Base-by-base conservation (phyloP, 441 rosid genomes). In the Jatropha podagrica region DNA sequence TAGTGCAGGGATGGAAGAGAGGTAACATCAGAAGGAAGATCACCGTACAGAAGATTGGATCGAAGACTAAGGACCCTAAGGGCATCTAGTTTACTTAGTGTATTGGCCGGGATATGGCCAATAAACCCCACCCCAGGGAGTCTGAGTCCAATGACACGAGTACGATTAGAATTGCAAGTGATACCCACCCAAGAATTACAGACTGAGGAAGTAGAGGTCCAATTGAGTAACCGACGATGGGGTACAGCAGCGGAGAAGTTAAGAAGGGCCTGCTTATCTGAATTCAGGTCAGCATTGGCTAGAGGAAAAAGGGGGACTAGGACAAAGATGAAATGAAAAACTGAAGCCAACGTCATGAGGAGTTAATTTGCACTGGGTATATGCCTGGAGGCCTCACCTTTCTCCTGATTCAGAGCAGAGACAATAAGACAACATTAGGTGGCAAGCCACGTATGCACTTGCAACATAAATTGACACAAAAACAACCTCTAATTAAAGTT, bases 41-140 rank as follows among this genome's bases (percentile, higher is more conserved):
- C 38, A n/a, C 97, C 96, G 49, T 71, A 69, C 71, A 95, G 83
- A 40, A 78, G 72, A 79, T 95, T 95, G 56, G 96, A 91, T 77
- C 98, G 83, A 78, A 95, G 97, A 74, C 97, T 91, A 62, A 92
- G 87, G 73, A 85, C 83, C 76, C 68, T 77, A 78, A 95, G 87
- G 69, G 79, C 85, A 38, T 91, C 85, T 68, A 95, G 89, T 51
- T 91, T 86, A 81, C 98, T 82, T 2, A 95, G 78, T 4, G 97
- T 91, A 75, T 91, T 88, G 74, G 91, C 83, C 27, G 97, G 95
- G 75, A 95, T 83, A 72, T 79, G 89, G 23, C 97, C 97, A 40
- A 79, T 56, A 74, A 95, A 83, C n/a, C 97, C 98, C 55, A 91
- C 87, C 0, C 91, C 98, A 7, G 98, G 98, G 60, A 95, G 85